Evolutionary conservation across 2,329 filamentous ascomycete species (phyloP), one percentile per base, ranked within the genome.

Genomic region (Domatiomyces globalis): DNA sequence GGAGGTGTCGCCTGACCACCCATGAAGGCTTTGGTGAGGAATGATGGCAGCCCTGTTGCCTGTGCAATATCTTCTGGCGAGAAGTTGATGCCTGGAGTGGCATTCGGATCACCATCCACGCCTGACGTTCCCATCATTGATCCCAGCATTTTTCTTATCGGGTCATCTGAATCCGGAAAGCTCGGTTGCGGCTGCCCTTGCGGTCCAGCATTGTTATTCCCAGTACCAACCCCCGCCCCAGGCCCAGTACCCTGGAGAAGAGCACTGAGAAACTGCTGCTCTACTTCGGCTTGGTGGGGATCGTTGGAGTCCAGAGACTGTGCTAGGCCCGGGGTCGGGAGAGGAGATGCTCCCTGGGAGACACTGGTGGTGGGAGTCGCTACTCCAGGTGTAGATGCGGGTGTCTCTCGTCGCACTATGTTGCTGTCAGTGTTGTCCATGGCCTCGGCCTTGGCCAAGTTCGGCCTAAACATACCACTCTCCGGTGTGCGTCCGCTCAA

Each of bases 401-500:
- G 56, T 15, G 60, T 56, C 8, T 61, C 61, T 45, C 59, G 57
- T 39, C 54, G 55, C 53, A 62, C 62, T 63, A 47, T 50, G 22
- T 8, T 22, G 43, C 19, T 20, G 25, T 45, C 51, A 47, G 33
- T 39, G 8, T 39, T 39, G 33, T 15, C 33, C 33, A 15, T 15
- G 33, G 8, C 44, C 39, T 36, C 1, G 12, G 27, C 33, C 15
- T 39, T 39, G 33, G 33, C 33, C 33, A 39, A 15, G 4, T 5
- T 33, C 10, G 36, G 20, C 19, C 29, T 39, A 17, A 42, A 58
- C 61, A 48, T 63, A 71, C 68, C 61, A 49, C 62, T 61, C 50
- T 68, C 67, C 43, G 72, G 68, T 52, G 65, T 66, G 46, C 72
- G 67, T 56, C 78, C 80, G 52, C 78, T 79, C 50, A 81, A 63